phyloP scores from a whole-genome alignment of 352 stramenopile genomes.

The Phytophthora cactorum region DNA sequence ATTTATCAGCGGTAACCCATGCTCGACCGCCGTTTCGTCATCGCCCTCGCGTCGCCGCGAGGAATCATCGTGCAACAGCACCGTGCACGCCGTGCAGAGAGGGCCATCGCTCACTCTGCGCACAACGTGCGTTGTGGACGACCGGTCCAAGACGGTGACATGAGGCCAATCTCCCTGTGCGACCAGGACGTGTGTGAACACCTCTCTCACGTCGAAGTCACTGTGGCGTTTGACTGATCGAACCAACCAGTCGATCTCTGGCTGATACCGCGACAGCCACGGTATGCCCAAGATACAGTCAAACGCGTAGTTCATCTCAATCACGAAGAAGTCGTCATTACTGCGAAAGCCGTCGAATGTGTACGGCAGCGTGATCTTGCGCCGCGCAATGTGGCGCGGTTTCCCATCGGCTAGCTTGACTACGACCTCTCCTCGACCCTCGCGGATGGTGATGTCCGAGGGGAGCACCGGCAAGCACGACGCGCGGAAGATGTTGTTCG shows the following conservation, averaged over 20 bases:
- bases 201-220: background rate
- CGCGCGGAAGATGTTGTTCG: background rate
- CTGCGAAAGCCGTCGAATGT: background rate
- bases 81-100: background rate
- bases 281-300: constrained; percentile 33
- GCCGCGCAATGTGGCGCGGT: constrained; percentile 2
- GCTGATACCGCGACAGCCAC: background rate
- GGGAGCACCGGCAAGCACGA: background rate
- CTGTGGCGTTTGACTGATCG: background rate
- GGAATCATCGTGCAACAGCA: background rate
- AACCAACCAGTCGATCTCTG: too few species aligned
- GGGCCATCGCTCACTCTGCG: background rate
- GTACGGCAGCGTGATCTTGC: background rate
- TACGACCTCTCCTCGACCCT: background rate
- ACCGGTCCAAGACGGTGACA: background rate
- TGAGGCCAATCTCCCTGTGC: background rate
- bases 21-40: too few species aligned
- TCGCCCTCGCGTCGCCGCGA: background rate
- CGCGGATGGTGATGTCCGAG: background rate
- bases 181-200: background rate
- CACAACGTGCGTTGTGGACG: background rate
- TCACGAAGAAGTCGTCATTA: background rate
- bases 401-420: constrained; percentile 23
- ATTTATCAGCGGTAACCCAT: too few species aligned
- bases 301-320: constrained; percentile 32